phyloP scores from a whole-genome alignment of 225 moss, liverwort and hornwort genomes.

The Rhytidiadelphus loreus region DNA sequence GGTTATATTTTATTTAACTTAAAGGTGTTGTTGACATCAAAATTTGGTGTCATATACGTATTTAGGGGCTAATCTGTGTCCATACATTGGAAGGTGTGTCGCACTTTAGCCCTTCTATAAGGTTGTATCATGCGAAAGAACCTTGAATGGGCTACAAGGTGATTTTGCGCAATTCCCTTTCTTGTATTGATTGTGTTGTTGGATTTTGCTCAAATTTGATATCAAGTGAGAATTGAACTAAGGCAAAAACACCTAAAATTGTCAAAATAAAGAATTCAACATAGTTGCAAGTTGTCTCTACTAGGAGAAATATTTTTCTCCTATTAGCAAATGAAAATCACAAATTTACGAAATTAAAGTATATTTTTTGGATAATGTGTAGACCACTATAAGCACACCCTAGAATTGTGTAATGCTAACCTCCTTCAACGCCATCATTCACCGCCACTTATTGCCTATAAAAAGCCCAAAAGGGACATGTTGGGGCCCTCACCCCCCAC shows the following conservation, averaged over 20 bases:
- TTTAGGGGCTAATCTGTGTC: too few relatives aligned
- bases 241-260: background rate
- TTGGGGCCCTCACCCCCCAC: background rate
- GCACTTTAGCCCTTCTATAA: too few relatives aligned
- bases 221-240: background rate
- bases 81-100: too few relatives aligned
- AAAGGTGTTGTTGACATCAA: too few relatives aligned
- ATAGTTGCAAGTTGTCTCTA: background rate
- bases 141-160: background rate
- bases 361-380: background rate
- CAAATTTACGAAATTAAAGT: background rate
- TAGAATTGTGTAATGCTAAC: background rate
- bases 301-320: fast-evolving
- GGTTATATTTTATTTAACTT: too few relatives aligned
- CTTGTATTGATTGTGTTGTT: too few relatives aligned
- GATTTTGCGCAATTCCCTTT: background rate
- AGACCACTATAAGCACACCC: fast-evolving
- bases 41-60: too few relatives aligned
- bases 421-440: fast-evolving
- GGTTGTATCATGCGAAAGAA: too few relatives aligned
- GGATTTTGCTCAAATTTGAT: background rate
- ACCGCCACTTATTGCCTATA: fast-evolving
- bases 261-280: background rate
- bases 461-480: background rate
- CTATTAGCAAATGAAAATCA: background rate